These are phyloP conservation scores for Trichosanthes truncata DNA, from an alignment of 306 rosid species.

Conservation along the genomic window DNA sequence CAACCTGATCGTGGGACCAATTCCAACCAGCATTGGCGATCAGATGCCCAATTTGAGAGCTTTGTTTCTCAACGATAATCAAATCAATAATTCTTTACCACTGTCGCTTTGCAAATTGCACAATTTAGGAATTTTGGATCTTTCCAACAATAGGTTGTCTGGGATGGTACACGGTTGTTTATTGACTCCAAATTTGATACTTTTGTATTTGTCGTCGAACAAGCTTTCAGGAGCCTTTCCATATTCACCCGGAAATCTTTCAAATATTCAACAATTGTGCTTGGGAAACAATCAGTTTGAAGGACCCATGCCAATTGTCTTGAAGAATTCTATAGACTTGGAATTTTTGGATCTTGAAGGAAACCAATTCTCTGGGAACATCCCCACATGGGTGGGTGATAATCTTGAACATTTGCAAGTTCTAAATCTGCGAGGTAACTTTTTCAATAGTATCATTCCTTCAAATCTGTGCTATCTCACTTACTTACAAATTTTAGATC, in stretches of 20 bases:
- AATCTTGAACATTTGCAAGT: not conserved
- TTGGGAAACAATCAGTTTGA: not conserved
- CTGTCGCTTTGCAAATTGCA: not conserved
- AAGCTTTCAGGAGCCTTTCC: not conserved
- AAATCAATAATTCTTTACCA: not conserved
- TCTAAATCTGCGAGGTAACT: not conserved
- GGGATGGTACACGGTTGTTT: not conserved
- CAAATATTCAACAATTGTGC: not conserved
- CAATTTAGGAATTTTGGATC: not conserved
- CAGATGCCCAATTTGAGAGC: not conserved
- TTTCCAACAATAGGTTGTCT: not conserved
- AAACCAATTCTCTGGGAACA: not conserved
- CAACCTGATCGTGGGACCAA: not conserved
- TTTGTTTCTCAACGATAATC: not conserved
- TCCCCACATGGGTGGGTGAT: not conserved
- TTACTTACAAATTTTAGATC: constrained; percentile 1
- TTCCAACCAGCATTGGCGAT: not conserved
- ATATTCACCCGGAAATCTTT: not conserved
- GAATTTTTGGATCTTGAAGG: not conserved
- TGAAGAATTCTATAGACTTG: not conserved
- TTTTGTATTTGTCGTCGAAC: not conserved
- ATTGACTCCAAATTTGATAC: not conserved
- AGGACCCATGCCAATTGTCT: not conserved
- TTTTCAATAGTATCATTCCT: not conserved
- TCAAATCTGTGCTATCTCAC: not conserved